A percentile compares a stretch with the other conserved stretches of the same genome.
Evolutionary conservation across 148 eudicot genomes (phyloP).

Genomic region (Amaranthus palmeri): DNA sequence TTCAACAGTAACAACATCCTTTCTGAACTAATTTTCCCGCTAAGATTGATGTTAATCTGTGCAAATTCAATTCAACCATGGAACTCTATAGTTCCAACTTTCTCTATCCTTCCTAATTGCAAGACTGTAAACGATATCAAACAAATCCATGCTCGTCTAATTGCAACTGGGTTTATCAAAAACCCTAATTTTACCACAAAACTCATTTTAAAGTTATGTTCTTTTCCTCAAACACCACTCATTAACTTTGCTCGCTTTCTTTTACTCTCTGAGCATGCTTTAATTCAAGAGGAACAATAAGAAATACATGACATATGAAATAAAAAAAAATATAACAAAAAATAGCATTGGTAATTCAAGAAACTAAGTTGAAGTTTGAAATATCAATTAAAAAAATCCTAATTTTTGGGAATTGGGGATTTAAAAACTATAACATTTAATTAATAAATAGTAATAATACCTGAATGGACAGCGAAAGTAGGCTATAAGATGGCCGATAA

Average conservation of each 20-base stretch:
- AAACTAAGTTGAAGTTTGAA: too few relatives aligned
- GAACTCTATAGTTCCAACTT: conserved; percentile 42
- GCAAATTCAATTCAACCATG: conserved; percentile 53
- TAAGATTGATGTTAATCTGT: conserved; percentile 37
- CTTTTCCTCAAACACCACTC: conserved; percentile 38
- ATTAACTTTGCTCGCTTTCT: conserved; percentile 52
- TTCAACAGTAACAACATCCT: too few relatives aligned
- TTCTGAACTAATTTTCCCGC: conserved; percentile 12
- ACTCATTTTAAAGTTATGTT: conserved; percentile 48
- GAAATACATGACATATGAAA: too few relatives aligned
- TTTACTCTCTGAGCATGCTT: conserved; percentile 30
- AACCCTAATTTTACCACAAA: conserved; percentile 53
- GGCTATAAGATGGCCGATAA: too few relatives aligned
- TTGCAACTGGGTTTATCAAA: conserved; percentile 54
- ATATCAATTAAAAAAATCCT: too few relatives aligned
- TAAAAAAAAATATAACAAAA: too few relatives aligned
- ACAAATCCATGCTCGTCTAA: conserved; percentile 62
- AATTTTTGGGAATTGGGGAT: too few relatives aligned
- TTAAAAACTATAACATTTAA: too few relatives aligned
- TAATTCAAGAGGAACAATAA: neutral
- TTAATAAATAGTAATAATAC: too few relatives aligned
- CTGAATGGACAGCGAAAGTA: too few relatives aligned
- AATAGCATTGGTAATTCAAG: too few relatives aligned
- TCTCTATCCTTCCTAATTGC: conserved; percentile 42
- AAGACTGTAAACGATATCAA: conserved; percentile 48